phyloP scores from a whole-genome alignment of 768 basidiomycete species.

The Lentinus brumalis region DNA sequence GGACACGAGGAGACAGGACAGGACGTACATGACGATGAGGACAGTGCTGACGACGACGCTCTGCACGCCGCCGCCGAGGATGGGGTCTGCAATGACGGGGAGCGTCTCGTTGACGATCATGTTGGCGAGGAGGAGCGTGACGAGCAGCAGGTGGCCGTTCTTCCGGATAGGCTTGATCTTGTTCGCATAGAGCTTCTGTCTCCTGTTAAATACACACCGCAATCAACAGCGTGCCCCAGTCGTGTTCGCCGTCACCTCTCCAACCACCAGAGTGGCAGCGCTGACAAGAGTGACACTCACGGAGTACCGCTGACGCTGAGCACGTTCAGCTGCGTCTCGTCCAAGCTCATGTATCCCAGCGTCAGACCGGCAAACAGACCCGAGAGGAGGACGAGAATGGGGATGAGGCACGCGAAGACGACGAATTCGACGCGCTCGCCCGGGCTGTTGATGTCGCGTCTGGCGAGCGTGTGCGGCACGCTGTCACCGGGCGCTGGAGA shows the following conservation, averaged over 20 bases:
- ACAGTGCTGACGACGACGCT: slow-evolving; percentile 83
- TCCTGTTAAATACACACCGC: slow-evolving; percentile 40
- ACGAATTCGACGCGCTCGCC: slow-evolving; percentile 35
- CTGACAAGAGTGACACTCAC: slow-evolving; percentile 44
- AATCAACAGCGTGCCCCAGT: not conserved
- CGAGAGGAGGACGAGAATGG: slow-evolving; percentile 78
- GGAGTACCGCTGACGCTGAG: slow-evolving; percentile 82
- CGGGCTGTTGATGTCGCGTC: slow-evolving; percentile 29
- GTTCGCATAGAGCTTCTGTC: slow-evolving; percentile 78
- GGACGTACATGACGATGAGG: slow-evolving; percentile 82
- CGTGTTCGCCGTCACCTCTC: slow-evolving; percentile 11
- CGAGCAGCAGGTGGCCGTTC: slow-evolving; percentile 81
- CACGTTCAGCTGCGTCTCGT: slow-evolving; percentile 90
- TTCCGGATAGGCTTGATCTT: slow-evolving; percentile 86
- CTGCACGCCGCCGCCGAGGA: slow-evolving; percentile 77
- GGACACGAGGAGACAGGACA: not conserved
- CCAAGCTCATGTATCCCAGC: slow-evolving; percentile 89
- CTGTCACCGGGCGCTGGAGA: not conserved
- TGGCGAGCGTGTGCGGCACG: slow-evolving; percentile 29
- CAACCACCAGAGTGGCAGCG: not conserved
- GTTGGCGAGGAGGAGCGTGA: slow-evolving; percentile 82
- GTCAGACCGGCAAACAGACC: slow-evolving; percentile 92
- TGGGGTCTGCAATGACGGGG: slow-evolving; percentile 78
- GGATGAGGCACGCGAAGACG: slow-evolving; percentile 64
- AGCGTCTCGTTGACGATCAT: slow-evolving; percentile 92